Percentiles rank a stretch among this genome's conserved stretches.
phyloP scores from a whole-genome alignment of 352 stramenopile species.

The Phytophthora fragariaefolia region DNA sequence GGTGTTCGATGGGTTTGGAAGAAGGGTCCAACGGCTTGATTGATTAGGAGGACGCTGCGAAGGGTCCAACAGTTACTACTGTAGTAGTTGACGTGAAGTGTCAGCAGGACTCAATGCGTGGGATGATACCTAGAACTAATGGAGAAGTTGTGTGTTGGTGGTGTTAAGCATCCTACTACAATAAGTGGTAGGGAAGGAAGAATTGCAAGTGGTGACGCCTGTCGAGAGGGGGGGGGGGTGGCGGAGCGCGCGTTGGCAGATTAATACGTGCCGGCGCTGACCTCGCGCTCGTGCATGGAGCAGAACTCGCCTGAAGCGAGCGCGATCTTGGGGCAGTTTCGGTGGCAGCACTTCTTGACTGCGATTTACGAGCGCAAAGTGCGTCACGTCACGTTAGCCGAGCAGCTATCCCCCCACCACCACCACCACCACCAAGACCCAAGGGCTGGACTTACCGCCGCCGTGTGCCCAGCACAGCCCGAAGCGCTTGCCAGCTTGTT shows the following conservation, averaged over 20 bases:
- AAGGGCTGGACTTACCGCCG: slow-evolving; percentile 36
- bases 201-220: no score
- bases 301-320: slow-evolving; percentile 50
- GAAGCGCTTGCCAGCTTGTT: slow-evolving; percentile 44
- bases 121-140: no score
- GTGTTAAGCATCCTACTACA: no score
- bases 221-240: no score
- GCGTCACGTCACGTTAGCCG: not conserved
- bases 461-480: slow-evolving; percentile 63
- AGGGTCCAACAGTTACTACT: no score
- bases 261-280: slow-evolving; percentile 20
- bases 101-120: no score
- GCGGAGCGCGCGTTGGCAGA: no score
- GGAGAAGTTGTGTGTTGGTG: no score
- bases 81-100: no score
- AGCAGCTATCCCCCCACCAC: not conserved
- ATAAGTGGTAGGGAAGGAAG: no score
- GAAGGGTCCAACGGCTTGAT: not conserved
- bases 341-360: slow-evolving; percentile 59
- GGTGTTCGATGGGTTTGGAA: no score
- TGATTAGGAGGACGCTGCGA: not conserved
- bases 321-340: slow-evolving; percentile 36
- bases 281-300: slow-evolving; percentile 43
- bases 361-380: not conserved
- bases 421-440: not conserved